These are phyloP conservation scores for Arachis stenosperma DNA, from an alignment of 306 rosid species.

Conservation along the genomic window DNA sequence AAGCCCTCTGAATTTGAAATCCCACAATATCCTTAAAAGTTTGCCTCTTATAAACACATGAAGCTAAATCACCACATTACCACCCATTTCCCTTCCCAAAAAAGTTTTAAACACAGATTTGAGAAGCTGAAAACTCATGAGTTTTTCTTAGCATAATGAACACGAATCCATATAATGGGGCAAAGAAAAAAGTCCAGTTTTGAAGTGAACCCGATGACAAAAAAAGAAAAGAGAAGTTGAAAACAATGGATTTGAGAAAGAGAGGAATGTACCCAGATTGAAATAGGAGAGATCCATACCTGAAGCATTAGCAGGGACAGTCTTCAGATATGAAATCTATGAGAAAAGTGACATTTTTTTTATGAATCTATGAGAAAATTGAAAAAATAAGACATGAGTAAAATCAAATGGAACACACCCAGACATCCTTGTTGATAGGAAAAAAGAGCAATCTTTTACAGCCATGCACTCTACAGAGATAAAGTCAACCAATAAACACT, in stretches of 20 bases:
- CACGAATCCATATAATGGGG: slow-evolving; percentile 17
- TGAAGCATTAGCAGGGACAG: slow-evolving; percentile 27
- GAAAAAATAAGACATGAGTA: no score
- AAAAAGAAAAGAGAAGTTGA: not conserved
- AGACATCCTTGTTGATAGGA: no score
- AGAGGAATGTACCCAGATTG: slow-evolving; percentile 34
- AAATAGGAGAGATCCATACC: slow-evolving; percentile 53
- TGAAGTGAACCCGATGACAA: slow-evolving; percentile 24
- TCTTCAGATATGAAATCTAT: slow-evolving; percentile 34
- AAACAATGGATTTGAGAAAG: not conserved
- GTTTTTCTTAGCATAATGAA: slow-evolving; percentile 20
- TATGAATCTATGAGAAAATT: no score
- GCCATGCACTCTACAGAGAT: no score
- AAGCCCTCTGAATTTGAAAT: slow-evolving; percentile 1
- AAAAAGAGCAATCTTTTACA: no score
- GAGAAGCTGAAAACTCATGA: not conserved
- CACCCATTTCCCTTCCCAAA: slow-evolving; percentile 15
- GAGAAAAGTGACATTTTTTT: slow-evolving; percentile 24
- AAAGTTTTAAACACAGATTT: not conserved
- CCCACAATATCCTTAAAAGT: slow-evolving; percentile 31
- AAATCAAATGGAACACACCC: no score
- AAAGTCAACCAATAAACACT: no score
- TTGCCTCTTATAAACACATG: slow-evolving; percentile 8
- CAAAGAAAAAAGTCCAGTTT: slow-evolving; percentile 18
- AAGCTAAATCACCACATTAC: slow-evolving; percentile 12